A percentile compares a stretch with the other conserved stretches of the same genome.
phyloP scores from a whole-genome alignment of 805 yeast species.

The Candida hungchunana region DNA sequence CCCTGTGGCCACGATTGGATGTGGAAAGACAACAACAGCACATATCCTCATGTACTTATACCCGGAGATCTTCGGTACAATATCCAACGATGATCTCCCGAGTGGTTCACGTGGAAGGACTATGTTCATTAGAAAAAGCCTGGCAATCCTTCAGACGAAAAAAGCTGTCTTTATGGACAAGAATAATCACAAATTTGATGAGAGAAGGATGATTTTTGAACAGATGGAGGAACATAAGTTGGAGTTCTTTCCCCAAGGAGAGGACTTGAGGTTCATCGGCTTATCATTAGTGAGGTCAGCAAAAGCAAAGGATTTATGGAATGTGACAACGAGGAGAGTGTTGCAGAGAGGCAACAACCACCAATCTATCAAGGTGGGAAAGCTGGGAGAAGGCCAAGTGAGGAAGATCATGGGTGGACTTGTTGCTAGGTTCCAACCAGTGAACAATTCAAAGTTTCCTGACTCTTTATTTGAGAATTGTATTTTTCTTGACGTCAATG shows the following conservation, averaged over 20 bases:
- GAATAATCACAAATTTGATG: constrained; percentile 72
- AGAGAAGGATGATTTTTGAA: constrained; percentile 60
- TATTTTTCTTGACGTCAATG: neutral
- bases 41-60: constrained; percentile 51
- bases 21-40: constrained; percentile 88
- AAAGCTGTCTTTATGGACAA: constrained; percentile 69
- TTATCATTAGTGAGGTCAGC: constrained; percentile 53
- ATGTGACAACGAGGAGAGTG: constrained; percentile 56
- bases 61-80: constrained; percentile 57
- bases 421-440: constrained; percentile 59
- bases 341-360: constrained; percentile 77
- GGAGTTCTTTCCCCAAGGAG: constrained; percentile 36
- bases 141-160: constrained; percentile 35
- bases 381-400: constrained; percentile 46
- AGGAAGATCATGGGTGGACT: constrained; percentile 69
- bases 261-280: constrained; percentile 55
- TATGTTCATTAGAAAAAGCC: constrained; percentile 41
- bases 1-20: constrained; percentile 87
- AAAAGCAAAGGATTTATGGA: constrained; percentile 34
- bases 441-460: constrained; percentile 29
- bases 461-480: neutral
- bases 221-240: constrained; percentile 42
- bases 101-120: constrained; percentile 39
- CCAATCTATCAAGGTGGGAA: constrained; percentile 60
- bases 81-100: constrained; percentile 75